Conservation (phyloP, 1,284 basidiomycete genomes). For the Cutaneotrichosporon arboriforme region DNA sequence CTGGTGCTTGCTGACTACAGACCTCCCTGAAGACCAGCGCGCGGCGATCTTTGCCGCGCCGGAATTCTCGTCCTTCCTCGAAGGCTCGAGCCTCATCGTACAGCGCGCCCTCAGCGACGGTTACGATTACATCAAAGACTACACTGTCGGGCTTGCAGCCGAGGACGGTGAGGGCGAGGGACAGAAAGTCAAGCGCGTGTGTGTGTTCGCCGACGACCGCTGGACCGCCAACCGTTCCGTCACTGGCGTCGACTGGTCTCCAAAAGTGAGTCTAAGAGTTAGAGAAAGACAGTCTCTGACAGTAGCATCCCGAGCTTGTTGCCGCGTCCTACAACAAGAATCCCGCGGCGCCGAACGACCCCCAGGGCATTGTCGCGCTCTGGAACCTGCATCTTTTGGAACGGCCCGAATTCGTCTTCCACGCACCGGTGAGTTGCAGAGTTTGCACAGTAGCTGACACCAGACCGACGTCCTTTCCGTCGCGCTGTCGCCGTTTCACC, state of each 20-base stretch:
- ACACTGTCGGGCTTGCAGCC: slow-evolving; percentile 73
- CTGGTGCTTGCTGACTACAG: slow-evolving; percentile 47
- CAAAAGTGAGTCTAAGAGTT: slow-evolving; percentile 58
- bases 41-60: slow-evolving; percentile 72
- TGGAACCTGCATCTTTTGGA: slow-evolving; percentile 96
- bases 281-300: neutral
- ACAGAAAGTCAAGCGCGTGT: slow-evolving; percentile 75
- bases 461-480: slow-evolving; percentile 89
- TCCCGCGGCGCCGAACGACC: slow-evolving; percentile 79
- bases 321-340: slow-evolving; percentile 97
- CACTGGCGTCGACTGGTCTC: slow-evolving; percentile 95
- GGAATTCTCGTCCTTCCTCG: slow-evolving; percentile 88
- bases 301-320: slow-evolving; percentile 86
- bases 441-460: too few species aligned
- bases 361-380: slow-evolving; percentile 91
- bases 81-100: slow-evolving; percentile 89
- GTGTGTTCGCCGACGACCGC: slow-evolving; percentile 81
- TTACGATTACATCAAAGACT: slow-evolving; percentile 96
- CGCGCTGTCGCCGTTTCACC: slow-evolving; percentile 94
- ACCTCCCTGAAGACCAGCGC: slow-evolving; percentile 77
- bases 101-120: slow-evolving; percentile 92
- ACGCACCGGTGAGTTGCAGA: slow-evolving; percentile 60
- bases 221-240: slow-evolving; percentile 87
- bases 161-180: slow-evolving; percentile 80
- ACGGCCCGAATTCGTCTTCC: slow-evolving; percentile 94